These are phyloP conservation scores for Penicillium canescens DNA, from an alignment of 495 filamentous ascomycete species.

Conservation along the genomic window DNA sequence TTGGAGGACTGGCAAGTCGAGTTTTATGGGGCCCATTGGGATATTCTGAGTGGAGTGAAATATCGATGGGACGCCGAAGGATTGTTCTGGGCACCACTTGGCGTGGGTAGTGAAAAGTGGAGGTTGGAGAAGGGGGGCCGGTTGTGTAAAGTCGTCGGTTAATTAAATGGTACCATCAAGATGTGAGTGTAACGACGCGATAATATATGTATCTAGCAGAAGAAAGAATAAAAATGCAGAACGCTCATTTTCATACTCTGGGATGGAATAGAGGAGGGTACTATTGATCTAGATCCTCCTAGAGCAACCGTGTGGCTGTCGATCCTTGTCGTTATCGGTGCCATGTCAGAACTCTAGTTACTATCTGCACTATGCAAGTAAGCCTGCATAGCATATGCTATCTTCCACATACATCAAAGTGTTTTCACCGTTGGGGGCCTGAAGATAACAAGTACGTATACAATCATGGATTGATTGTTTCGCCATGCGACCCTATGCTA, in stretches of 20 bases:
- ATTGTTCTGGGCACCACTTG: background rate
- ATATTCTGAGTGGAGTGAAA: background rate
- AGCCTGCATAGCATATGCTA: background rate
- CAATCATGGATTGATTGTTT: background rate
- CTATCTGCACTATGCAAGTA: background rate
- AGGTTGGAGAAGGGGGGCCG: background rate
- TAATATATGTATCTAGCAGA: background rate
- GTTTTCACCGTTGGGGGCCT: background rate
- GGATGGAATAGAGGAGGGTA: background rate
- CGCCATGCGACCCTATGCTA: background rate
- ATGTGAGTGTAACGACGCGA: background rate
- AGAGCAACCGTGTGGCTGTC: background rate
- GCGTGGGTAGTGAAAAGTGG: background rate
- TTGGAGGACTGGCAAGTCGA: background rate
- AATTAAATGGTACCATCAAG: background rate
- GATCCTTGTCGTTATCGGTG: background rate
- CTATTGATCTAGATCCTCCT: background rate
- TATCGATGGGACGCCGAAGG: background rate
- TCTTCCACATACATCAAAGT: background rate
- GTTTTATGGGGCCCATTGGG: background rate
- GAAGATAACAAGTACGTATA: background rate
- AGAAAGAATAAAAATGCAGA: background rate
- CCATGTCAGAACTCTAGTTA: constrained; percentile 1
- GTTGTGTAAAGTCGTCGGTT: background rate
- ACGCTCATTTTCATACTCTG: background rate